A percentile compares a stretch with the other conserved stretches of the same genome.
Evolutionary conservation across 2,329 filamentous ascomycete species (phyloP).

Genomic region (Xylariomycetidae sp.): DNA sequence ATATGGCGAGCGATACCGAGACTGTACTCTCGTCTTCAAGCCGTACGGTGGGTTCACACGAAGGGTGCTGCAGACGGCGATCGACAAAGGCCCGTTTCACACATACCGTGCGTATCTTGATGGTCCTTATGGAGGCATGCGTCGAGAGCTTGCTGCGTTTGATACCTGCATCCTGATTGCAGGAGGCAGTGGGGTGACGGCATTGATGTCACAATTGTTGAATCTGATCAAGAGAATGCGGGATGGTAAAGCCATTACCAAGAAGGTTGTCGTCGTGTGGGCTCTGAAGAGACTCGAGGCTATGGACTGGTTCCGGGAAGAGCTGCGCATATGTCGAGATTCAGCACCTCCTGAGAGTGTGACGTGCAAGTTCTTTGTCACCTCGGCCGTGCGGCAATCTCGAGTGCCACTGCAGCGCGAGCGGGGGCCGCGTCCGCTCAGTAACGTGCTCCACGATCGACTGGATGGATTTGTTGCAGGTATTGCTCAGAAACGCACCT

Average conservation of each 20-base stretch:
- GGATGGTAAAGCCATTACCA: conserved; percentile 89
- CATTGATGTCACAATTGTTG: conserved; percentile 83
- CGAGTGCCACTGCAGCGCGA: conserved; percentile 24
- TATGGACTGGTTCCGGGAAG: conserved; percentile 97
- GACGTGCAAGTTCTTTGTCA: conserved; percentile 93
- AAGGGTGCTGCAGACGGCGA: conserved; percentile 74
- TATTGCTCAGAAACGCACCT: conserved; percentile 82
- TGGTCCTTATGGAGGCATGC: conserved; percentile 93
- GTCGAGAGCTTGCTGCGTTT: conserved; percentile 82
- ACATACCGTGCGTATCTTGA: conserved; percentile 91
- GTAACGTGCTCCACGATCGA: conserved; percentile 75
- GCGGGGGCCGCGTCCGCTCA: conserved; percentile 59
- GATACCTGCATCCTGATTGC: conserved; percentile 92
- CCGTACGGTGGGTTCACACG: conserved; percentile 89
- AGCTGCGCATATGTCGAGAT: conserved; percentile 86
- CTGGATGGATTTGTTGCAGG: conserved; percentile 84
- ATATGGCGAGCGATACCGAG: conserved; percentile 81
- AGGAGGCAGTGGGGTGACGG: conserved; percentile 91
- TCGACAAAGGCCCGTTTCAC: conserved; percentile 83
- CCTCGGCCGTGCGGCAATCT: conserved; percentile 60
- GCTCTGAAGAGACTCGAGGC: conserved; percentile 84
- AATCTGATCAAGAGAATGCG: conserved; percentile 96
- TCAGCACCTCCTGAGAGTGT: conserved; percentile 83
- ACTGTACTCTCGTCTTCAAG: conserved; percentile 87
- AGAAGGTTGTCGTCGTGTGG: conserved; percentile 90